Base-by-base conservation (phyloP, 169 alveolate species). In the Eimeria acervulina region DNA sequence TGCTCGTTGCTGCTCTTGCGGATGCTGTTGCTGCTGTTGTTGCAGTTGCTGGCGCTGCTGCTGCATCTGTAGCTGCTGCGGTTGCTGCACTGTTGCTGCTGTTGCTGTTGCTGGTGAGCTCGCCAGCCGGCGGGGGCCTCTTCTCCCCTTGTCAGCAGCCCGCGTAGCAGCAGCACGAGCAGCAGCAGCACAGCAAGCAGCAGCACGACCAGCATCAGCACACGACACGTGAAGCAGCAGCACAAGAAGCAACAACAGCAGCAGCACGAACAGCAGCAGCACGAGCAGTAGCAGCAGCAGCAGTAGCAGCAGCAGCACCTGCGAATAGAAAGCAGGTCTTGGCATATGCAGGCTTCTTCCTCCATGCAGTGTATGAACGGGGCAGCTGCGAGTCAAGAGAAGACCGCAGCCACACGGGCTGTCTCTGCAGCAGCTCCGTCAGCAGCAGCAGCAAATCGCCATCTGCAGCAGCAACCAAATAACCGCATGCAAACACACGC, bases 361-460 rank as follows among this genome's bases (percentile, higher is more conserved):
- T 72, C 98, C 98, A 97, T 19, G 97, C 94, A 6, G 98, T 92
- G 92, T 96, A 95, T 12, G 94, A 92, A 47, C 90, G 76, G 12
- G 97, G 96, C 70, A 96, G 91, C 80, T 31, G 92, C 12, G 96
- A 95, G 90, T 97, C 98, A 28, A 97, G 95, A 28, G 96, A 95
- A 51, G 96, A 85, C 13, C 98, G 94, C 59, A 96, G 94, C 98
- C 98, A 97, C 40, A 97, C 68, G 55, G 98, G 97, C 72, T 95
- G 97, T 70, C 95, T 88, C 51, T 78, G 90, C 81, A 97, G 96
- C 93, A 97, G 84, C 40, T 87, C 83, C 51, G 74, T 68, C 47
- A 95, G 55, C 28, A 72, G 51, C 68, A 63, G 55, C 59, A 96
- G 92, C 72, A 91, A 47, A 12, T 44, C 61, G 38, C 42, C 36